A percentile compares a stretch with the other conserved stretches of the same genome.
Conservation (phyloP, 2,329 filamentous ascomycete species). For the Beauveria sp. region DNA sequence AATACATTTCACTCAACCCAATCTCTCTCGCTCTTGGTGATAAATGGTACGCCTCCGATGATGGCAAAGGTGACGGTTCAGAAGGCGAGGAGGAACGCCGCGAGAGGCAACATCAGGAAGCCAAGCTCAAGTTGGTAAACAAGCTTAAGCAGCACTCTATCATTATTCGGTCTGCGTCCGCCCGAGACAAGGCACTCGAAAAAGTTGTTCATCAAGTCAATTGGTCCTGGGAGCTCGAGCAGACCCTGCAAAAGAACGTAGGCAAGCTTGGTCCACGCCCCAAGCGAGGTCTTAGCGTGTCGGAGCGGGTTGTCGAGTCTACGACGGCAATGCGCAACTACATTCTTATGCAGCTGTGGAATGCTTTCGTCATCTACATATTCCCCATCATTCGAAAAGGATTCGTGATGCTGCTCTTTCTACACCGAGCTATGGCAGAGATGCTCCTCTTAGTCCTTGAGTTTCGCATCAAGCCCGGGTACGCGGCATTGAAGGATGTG, state of each 20-base stretch:
- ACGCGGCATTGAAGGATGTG: constrained; percentile 85
- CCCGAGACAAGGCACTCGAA: constrained; percentile 73
- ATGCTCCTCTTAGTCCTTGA: constrained; percentile 71
- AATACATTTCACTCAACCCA: constrained; percentile 86
- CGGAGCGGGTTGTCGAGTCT: constrained; percentile 88
- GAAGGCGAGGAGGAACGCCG: constrained; percentile 68
- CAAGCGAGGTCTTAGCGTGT: constrained; percentile 83
- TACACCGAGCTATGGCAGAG: constrained; percentile 75
- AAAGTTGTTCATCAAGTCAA: constrained; percentile 91
- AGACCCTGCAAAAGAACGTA: constrained; percentile 81
- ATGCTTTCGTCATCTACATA: constrained; percentile 64
- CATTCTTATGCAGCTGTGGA: constrained; percentile 59
- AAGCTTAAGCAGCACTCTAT: constrained; percentile 89
- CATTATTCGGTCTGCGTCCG: constrained; percentile 63
- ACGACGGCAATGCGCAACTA: constrained; percentile 80
- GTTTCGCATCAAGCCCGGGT: constrained; percentile 71
- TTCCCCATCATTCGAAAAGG: constrained; percentile 66
- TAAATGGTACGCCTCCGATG: constrained; percentile 43
- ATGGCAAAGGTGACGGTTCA: constrained; percentile 35
- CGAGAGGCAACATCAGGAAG: constrained; percentile 48
- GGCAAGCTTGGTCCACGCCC: constrained; percentile 73
- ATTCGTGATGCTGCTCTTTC: constrained; percentile 73
- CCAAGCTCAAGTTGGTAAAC: constrained; percentile 62
- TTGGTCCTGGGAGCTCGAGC: constrained; percentile 85
- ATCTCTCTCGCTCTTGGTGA: constrained; percentile 82